phyloP scores from a whole-genome alignment of 306 rosid species.

The Castanopsis chinensis region DNA sequence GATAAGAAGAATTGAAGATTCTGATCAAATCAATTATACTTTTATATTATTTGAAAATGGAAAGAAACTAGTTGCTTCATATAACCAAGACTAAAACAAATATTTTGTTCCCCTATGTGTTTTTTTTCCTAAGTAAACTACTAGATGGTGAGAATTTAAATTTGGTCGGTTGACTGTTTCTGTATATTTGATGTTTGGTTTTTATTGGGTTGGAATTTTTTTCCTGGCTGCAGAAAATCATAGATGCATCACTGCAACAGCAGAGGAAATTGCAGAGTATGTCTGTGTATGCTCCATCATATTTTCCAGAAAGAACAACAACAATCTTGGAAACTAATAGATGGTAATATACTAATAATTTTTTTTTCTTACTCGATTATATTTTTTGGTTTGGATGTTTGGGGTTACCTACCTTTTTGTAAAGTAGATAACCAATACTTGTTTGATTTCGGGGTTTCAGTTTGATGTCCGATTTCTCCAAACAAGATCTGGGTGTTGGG shows the following conservation, averaged over 20 bases:
- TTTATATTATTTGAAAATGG: neutral
- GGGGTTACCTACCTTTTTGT: neutral
- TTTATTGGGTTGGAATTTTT: slow-evolving; percentile 7
- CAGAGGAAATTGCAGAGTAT: slow-evolving; percentile 79
- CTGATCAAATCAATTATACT: neutral
- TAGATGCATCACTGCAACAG: slow-evolving; percentile 65
- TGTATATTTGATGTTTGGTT: neutral
- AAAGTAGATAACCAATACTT: slow-evolving; percentile 11
- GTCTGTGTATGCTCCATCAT: slow-evolving; percentile 52
- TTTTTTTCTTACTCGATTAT: neutral
- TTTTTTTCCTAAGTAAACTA: neutral
- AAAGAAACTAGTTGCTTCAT: neutral
- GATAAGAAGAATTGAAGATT: neutral
- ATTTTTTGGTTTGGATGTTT: neutral
- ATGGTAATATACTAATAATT: slow-evolving; percentile 36
- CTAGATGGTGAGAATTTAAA: neutral
- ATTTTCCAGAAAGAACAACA: slow-evolving; percentile 37
- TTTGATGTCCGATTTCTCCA: slow-evolving; percentile 53
- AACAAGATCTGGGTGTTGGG: slow-evolving; percentile 39
- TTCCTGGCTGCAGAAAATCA: slow-evolving; percentile 55
- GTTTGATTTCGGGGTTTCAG: slow-evolving; percentile 38
- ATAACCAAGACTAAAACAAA: neutral
- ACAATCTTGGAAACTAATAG: slow-evolving; percentile 46
- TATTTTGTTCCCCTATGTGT: neutral
- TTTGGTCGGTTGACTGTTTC: neutral